Percentiles rank a stretch among this genome's conserved stretches.
Evolutionary conservation across 805 yeast species (phyloP).

Genomic region (Candida sphagnicola): DNA sequence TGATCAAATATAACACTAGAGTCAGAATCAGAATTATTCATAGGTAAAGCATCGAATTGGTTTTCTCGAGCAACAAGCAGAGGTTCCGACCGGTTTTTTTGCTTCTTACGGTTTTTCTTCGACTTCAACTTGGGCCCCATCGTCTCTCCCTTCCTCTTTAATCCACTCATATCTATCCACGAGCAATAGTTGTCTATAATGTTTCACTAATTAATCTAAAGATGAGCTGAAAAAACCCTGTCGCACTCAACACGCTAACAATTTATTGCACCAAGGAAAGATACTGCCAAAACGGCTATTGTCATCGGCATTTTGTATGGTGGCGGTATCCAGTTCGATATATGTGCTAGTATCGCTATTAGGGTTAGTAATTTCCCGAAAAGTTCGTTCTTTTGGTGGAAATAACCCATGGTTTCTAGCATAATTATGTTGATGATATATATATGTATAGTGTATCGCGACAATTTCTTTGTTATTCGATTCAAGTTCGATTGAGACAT

Average conservation of each 20-base stretch:
- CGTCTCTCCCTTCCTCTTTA: conserved; percentile 21
- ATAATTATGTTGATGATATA: no score
- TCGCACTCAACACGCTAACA: neutral
- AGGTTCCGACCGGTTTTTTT: conserved; percentile 7
- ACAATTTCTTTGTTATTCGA: no score
- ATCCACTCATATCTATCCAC: conserved; percentile 12
- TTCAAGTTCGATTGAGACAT: no score
- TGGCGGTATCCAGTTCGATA: neutral
- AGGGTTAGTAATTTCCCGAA: neutral
- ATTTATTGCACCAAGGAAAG: neutral
- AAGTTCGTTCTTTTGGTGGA: neutral
- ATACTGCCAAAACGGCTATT: neutral
- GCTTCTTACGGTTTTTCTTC: conserved; percentile 20
- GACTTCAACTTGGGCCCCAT: conserved; percentile 14
- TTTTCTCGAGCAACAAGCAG: conserved; percentile 15
- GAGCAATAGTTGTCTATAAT: no score
- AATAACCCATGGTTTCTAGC: neutral
- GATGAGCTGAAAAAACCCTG: neutral
- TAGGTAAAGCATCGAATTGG: conserved; percentile 17
- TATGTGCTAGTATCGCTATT: neutral
- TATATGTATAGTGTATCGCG: neutral
- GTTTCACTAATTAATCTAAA: no score
- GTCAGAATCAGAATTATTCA: conserved; percentile 9
- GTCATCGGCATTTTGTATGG: neutral
- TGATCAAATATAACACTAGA: conserved; percentile 21